A percentile compares a stretch with the other conserved stretches of the same genome.
phyloP scores from a whole-genome alignment of 2,329 filamentous ascomycete species.

The Thelonectria rubi region DNA sequence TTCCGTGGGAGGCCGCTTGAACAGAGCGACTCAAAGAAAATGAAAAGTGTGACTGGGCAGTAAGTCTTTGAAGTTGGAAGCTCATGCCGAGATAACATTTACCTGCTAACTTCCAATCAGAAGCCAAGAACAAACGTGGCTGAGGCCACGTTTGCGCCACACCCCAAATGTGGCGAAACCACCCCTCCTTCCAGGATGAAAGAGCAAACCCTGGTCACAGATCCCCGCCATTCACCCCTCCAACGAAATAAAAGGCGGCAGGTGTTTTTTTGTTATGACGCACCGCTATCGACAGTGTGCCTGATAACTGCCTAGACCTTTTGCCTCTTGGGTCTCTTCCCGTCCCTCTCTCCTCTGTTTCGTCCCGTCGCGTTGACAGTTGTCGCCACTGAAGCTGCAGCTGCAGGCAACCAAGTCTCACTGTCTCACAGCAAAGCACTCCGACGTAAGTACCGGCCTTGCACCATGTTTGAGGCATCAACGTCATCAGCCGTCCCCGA shows the following conservation, averaged over 20 bases:
- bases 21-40: too few species aligned
- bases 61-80: too few species aligned
- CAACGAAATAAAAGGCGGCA: slow-evolving; percentile 38
- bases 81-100: too few species aligned
- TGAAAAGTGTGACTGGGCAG: too few species aligned
- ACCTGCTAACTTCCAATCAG: too few species aligned
- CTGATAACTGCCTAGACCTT: slow-evolving; percentile 12
- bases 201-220: slow-evolving; percentile 5
- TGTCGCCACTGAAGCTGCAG: slow-evolving; percentile 22
- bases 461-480: slow-evolving; percentile 27
- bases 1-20: too few species aligned
- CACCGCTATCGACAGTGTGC: slow-evolving; percentile 27
- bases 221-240: slow-evolving; percentile 41
- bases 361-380: background rate
- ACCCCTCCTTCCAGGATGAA: background rate
- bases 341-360: slow-evolving; percentile 4
- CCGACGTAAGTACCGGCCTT: slow-evolving; percentile 17
- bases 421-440: slow-evolving; percentile 22
- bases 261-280: slow-evolving; percentile 40
- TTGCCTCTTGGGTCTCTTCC: background rate
- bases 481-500: slow-evolving; percentile 28
- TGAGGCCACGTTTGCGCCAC: background rate
- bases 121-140: background rate
- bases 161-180: background rate
- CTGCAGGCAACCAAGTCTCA: slow-evolving; percentile 8